Base-by-base conservation (phyloP, 1,284 basidiomycete species). In the Boletus semigastroideus region DNA sequence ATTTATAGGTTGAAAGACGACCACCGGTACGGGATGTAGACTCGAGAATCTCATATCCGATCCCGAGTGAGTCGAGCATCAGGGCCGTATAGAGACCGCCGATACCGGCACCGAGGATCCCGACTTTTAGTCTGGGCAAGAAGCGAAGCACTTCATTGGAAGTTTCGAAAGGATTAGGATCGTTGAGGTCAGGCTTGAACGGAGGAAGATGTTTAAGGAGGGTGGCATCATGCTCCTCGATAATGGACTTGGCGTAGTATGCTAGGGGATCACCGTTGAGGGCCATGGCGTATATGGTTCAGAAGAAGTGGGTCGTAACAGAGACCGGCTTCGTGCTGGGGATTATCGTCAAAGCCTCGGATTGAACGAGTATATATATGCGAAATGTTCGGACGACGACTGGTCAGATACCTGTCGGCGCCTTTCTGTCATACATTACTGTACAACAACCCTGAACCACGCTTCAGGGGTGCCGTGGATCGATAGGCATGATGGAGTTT, bases 61-160 rank as follows among this genome's bases (percentile, higher is more conserved):
- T 68, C 16, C 54, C 60, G 13, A 69, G 60, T 5, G 49, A 54
- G 11, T 74, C 61, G 10, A 74, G 65, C 0, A 73, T 71, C 51
- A 74, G 54, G 19, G 68, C 71, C 0, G 67, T 54, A 48, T 73
- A 74, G 17, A 74, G 55, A 17, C 73, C 72, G 13, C 72, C 72
- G 4, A 64, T 60, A 2, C 70, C 69, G 27, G 59, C 59, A 2
- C 59, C 59, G 5, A 60, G 7, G 10, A 60, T 63, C 25, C 59
- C 61, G n/a, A 61, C 46, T 30, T 30, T 60, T 0, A 36, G 0
- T 3, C 10, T 6, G 5, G 33, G 42, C 3, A 39, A 13, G 14
- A 17, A 17, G 12, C 6, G 36, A 9, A 28, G 27, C 27, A 36
- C 19, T 4, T 31, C 34, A 7, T 41, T 39, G 13, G 42, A 42